These are phyloP conservation scores for Pythium brachiatum DNA, from an alignment of 352 stramenopile species.

Conservation along the genomic window DNA sequence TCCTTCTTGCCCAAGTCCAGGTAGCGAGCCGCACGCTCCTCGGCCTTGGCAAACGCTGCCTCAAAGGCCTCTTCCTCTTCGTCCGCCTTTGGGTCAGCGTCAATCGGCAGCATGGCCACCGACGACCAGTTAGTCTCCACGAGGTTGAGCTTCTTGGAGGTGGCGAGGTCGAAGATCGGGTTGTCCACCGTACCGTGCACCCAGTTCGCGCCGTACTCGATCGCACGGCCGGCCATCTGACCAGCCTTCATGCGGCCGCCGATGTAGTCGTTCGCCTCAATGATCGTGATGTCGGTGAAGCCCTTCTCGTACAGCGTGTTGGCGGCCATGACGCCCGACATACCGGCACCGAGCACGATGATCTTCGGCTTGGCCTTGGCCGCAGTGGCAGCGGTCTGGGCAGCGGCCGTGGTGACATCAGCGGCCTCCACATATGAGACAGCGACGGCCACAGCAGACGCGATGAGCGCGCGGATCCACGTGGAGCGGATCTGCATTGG, in stretches of 20 bases:
- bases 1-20: constrained; percentile 10
- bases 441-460: neutral
- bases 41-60: neutral
- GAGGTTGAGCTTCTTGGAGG: neutral
- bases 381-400: too few species aligned
- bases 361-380: constrained; percentile 8
- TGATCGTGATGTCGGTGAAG: constrained; percentile 17
- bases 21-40: constrained; percentile 6
- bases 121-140: constrained; percentile 14
- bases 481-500: neutral
- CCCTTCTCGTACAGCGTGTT: constrained; percentile 16
- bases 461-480: neutral
- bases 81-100: constrained; percentile 1
- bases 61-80: constrained; percentile 7
- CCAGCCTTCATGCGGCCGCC: constrained; percentile 11
- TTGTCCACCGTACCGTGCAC: constrained; percentile 6
- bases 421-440: neutral
- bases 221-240: constrained; percentile 2
- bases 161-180: constrained; percentile 10
- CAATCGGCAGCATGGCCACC: constrained; percentile 2
- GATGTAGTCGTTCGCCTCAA: constrained; percentile 18
- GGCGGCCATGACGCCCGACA: constrained; percentile 16
- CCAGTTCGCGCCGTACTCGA: constrained; percentile 15
- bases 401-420: neutral
- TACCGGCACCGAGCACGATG: constrained; percentile 13